Conservation (phyloP, 140 eudicot species). For the Flaveria floridana region DNA sequence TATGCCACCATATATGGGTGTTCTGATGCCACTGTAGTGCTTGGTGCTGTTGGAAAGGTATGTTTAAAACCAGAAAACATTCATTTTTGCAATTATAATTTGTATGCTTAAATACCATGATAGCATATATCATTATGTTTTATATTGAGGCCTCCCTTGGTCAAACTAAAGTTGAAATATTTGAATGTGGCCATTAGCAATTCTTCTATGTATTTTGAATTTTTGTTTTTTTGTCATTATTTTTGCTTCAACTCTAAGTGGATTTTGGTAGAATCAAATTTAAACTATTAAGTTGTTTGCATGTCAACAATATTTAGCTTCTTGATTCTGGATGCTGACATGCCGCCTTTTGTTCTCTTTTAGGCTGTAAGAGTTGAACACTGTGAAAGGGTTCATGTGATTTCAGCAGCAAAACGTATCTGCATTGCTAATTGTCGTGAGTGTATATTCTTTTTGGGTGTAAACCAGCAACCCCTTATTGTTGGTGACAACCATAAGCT, state of each 20-base stretch:
- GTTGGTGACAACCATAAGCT: conserved; percentile 98
- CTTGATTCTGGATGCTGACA: conserved; percentile 11
- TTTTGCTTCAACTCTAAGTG: not conserved
- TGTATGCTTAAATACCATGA: conserved; percentile 2
- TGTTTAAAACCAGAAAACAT: not conserved
- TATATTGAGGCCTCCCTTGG: not conserved
- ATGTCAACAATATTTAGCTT: conserved; percentile 1
- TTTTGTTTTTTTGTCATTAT: not conserved
- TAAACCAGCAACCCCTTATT: conserved; percentile 90
- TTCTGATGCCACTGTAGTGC: conserved; percentile 93
- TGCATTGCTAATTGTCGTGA: conserved; percentile 98
- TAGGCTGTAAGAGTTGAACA: conserved; percentile 98
- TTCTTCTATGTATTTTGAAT: not conserved
- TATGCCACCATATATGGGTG: conserved; percentile 95
- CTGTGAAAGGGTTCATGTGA: conserved; percentile 96
- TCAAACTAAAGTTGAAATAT: not conserved
- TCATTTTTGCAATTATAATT: not conserved
- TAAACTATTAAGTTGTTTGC: not conserved
- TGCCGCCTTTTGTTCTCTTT: conserved; percentile 5
- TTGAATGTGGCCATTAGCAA: not conserved
- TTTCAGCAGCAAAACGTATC: conserved; percentile 79
- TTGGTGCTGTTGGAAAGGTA: conserved; percentile 99
- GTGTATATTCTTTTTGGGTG: conserved; percentile 90
- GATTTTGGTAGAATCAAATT: not conserved
- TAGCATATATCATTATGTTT: not conserved